phyloP scores from a whole-genome alignment of 2,329 filamentous ascomycete species.

The Mariannaea sp. region DNA sequence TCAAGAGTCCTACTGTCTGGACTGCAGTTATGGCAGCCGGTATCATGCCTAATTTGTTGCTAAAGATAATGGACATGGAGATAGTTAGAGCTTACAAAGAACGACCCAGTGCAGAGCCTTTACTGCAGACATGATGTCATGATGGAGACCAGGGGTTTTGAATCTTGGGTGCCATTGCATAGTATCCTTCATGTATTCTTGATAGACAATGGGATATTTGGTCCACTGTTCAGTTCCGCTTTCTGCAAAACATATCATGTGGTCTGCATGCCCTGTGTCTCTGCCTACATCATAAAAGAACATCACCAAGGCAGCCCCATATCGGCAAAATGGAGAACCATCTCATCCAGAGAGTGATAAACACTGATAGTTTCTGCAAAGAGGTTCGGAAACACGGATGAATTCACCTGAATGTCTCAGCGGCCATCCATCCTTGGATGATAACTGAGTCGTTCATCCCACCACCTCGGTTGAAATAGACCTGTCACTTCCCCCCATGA shows the following conservation, averaged over 20 bases:
- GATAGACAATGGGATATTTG: neutral
- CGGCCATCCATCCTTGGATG: neutral
- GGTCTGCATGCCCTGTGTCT: neutral
- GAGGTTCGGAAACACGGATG: slow-evolving; percentile 9
- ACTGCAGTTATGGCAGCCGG: slow-evolving; percentile 14
- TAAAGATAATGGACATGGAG: slow-evolving; percentile 16
- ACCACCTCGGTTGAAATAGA: slow-evolving; percentile 9
- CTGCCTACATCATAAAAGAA: slow-evolving; percentile 5
- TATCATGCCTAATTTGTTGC: slow-evolving; percentile 20
- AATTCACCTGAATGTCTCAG: slow-evolving; percentile 9
- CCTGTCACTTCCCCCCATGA: slow-evolving; percentile 6
- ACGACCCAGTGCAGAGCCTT: neutral
- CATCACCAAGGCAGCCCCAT: neutral
- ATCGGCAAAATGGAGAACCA: slow-evolving; percentile 16
- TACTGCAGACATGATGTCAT: slow-evolving; percentile 3
- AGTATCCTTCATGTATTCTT: neutral
- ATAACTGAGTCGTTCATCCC: slow-evolving; percentile 6
- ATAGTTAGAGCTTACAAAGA: neutral
- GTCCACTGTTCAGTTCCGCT: neutral
- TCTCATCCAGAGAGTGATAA: neutral
- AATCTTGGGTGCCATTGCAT: neutral
- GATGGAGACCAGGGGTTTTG: neutral
- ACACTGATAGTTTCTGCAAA: neutral
- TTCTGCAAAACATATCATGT: slow-evolving; percentile 3
- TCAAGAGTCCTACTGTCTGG: slow-evolving; percentile 28